phyloP scores from a whole-genome alignment of 2,329 filamentous ascomycete genomes.

The Arthrobotrys musiformis region DNA sequence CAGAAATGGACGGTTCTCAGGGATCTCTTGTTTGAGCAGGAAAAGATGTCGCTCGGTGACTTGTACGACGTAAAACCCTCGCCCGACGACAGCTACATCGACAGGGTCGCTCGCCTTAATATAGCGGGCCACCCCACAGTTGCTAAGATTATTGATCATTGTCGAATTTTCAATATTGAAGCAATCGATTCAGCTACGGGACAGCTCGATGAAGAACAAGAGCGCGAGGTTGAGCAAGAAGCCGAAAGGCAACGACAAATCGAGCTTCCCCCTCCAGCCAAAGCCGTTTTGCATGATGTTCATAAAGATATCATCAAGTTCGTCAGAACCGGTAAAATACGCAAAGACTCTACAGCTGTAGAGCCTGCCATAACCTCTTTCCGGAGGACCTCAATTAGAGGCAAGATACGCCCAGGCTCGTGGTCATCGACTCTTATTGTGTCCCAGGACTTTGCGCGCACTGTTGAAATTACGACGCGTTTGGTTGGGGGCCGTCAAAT shows the following conservation, averaged over 20 bases:
- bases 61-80: conserved; percentile 64
- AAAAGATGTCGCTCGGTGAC: conserved; percentile 67
- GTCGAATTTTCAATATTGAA: conserved; percentile 61
- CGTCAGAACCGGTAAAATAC: conserved; percentile 53
- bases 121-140: conserved; percentile 55
- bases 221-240: conserved; percentile 74
- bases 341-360: conserved; percentile 53
- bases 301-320: conserved; percentile 61
- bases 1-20: conserved; percentile 23
- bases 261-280: conserved; percentile 65
- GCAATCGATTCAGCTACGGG: conserved; percentile 1
- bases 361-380: conserved; percentile 31
- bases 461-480: conserved; percentile 61
- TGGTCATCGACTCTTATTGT: conserved; percentile 65
- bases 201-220: conserved; percentile 71
- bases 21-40: conserved; percentile 68
- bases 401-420: conserved; percentile 57
- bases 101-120: conserved; percentile 2
- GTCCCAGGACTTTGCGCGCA: conserved; percentile 67
- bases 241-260: conserved; percentile 71
- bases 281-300: conserved; percentile 62
- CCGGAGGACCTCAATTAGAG: conserved; percentile 18
- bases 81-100: conserved; percentile 55
- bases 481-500: conserved; percentile 48
- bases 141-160: conserved; percentile 59